A percentile compares a stretch with the other conserved stretches of the same genome.
These are phyloP conservation scores for Solanum verrucosum DNA, from an alignment of 257 asterid genomes.

Conservation along the genomic window DNA sequence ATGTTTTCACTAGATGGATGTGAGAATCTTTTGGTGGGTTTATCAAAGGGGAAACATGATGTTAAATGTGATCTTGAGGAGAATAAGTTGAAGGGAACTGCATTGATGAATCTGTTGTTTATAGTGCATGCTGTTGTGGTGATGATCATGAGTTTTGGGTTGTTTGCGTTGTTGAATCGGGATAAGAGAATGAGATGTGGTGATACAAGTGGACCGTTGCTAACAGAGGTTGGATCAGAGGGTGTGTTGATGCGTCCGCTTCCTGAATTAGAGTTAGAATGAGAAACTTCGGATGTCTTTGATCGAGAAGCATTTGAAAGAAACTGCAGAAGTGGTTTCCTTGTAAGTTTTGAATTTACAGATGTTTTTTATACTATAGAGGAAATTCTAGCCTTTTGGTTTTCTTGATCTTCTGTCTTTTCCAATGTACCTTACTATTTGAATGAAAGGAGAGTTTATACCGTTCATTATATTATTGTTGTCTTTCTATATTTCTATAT, in stretches of 20 bases:
- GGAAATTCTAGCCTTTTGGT: not conserved
- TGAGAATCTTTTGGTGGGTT: constrained; percentile 23
- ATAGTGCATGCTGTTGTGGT: constrained; percentile 35
- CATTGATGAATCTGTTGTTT: constrained; percentile 48
- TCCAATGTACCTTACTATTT: not conserved
- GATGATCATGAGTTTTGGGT: constrained; percentile 22
- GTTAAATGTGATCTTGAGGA: constrained; percentile 65
- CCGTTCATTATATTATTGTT: not conserved
- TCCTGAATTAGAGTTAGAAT: constrained; percentile 59
- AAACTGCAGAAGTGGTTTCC: not conserved
- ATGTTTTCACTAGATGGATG: constrained; percentile 55
- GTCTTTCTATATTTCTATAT: not conserved
- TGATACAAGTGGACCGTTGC: constrained; percentile 37
- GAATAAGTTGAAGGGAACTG: constrained; percentile 59
- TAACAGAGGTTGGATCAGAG: constrained; percentile 40
- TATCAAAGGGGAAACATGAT: constrained; percentile 32
- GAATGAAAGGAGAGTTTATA: not conserved
- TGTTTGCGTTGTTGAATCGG: constrained; percentile 46
- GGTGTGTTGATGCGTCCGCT: constrained; percentile 46
- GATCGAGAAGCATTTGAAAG: not conserved
- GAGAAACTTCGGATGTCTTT: constrained; percentile 9
- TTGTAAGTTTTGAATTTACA: constrained; percentile 10
- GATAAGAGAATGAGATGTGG: constrained; percentile 31
- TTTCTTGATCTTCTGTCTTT: not conserved
- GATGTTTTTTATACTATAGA: not conserved